Evolutionary conservation across 1,139 yeast genomes (phyloP), one percentile per base, ranked within the genome.

Genomic region (Sugiyamaella sp.): DNA sequence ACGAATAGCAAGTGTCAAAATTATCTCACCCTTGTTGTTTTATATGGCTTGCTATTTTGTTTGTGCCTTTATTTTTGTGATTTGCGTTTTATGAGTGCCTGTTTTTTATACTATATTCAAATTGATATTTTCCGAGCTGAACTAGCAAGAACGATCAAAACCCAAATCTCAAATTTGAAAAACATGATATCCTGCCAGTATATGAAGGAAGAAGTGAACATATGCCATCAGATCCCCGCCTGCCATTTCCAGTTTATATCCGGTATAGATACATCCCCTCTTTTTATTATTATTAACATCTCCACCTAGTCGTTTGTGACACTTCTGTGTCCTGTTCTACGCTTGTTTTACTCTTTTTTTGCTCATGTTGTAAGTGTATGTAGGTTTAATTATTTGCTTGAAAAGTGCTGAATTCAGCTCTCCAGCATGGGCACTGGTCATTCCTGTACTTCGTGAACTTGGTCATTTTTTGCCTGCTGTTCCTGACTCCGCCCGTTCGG

Each of bases 331-430:
- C 35, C 14, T 4, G 8, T 29, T 29, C 35, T 14, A 29, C n/a
- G 35, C 25, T 19, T 22, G 2, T 25, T 40, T 22, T 24, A 17
- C 24, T 12, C 14, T 32, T 32, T 4, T 35, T 35, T 35, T 4
- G 42, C n/a, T 20, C 27, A 38, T 20, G n/a, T 38, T 38, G 42
- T 38, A 38, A 10, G 42, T 38, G 25, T 40, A 40, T 40, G 44
- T 40, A 40, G 44, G 44, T 40, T 40, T 21, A 29, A 40, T 40
- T 38, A 21, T 17, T 21, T 22, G 29, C 16, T 16, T 35, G 40
- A 35, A 35, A 35, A 35, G 3, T n/a, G 4, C 5, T 20, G 19
- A 35, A 35, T n/a, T n/a, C n/a, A n/a, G n/a, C n/a, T n/a, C n/a
- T n/a, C n/a, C n/a, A n/a, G n/a, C n/a, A n/a, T n/a, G n/a, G n/a